Percentiles rank a stretch among this genome's conserved stretches.
These are phyloP conservation scores for Russula compacta DNA, from an alignment of 768 basidiomycete species.

Conservation along the genomic window DNA sequence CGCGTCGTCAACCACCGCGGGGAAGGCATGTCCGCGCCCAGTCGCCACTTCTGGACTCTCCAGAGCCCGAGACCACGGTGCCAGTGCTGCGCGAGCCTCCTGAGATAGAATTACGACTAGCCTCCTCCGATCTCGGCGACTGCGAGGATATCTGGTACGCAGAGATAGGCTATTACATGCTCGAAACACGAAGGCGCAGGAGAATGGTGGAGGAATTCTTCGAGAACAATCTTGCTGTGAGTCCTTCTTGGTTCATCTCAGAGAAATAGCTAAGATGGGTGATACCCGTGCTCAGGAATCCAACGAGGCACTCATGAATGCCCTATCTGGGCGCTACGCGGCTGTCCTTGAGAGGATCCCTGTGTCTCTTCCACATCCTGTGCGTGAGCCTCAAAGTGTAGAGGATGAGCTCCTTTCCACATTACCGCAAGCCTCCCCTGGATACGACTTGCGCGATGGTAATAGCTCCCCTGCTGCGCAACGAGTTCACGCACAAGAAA, in stretches of 20 bases:
- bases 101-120: conserved; percentile 37
- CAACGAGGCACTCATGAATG: conserved; percentile 51
- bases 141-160: conserved; percentile 68
- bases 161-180: conserved; percentile 59
- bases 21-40: conserved; percentile 25
- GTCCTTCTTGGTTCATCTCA: conserved; percentile 20
- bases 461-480: conserved; percentile 18
- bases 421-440: conserved; percentile 29
- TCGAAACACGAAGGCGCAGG: conserved; percentile 65
- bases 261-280: not conserved
- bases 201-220: conserved; percentile 69
- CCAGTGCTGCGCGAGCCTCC: conserved; percentile 26
- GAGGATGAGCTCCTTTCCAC: conserved; percentile 31
- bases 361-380: conserved; percentile 29
- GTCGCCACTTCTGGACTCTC: conserved; percentile 20
- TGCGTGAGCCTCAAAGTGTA: conserved; percentile 23
- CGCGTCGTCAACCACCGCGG: conserved; percentile 32
- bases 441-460: conserved; percentile 21
- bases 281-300: conserved; percentile 44
- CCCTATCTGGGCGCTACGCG: conserved; percentile 51
- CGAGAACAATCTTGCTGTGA: conserved; percentile 54
- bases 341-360: conserved; percentile 39
- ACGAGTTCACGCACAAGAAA: conserved; percentile 18
- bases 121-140: conserved; percentile 76
- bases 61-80: conserved; percentile 27